These are phyloP conservation scores for Vigna hirtella DNA, from an alignment of 306 rosid genomes.

Conservation along the genomic window DNA sequence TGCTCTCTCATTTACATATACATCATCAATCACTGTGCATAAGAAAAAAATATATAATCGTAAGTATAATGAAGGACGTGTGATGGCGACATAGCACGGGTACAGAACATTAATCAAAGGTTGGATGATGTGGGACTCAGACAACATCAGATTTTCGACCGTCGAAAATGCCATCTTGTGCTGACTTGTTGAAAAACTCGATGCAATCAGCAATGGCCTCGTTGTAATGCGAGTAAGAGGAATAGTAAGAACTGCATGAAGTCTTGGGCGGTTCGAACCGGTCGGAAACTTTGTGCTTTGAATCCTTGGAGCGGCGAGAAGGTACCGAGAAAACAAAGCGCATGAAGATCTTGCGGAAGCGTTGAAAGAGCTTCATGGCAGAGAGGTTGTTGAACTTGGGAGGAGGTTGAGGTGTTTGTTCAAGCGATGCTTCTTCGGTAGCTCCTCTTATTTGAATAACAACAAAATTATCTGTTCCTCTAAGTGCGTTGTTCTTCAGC, in stretches of 20 bases:
- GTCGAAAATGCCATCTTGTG: slow-evolving; percentile 57
- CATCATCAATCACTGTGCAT: neutral
- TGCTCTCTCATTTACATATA: neutral
- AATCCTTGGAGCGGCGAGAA: slow-evolving; percentile 40
- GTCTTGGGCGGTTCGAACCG: slow-evolving; percentile 79
- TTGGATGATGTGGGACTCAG: slow-evolving; percentile 42
- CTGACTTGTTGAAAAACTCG: slow-evolving; percentile 81
- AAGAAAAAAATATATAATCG: neutral
- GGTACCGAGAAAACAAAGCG: slow-evolving; percentile 55
- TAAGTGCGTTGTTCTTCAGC: slow-evolving; percentile 38
- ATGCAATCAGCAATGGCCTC: slow-evolving; percentile 85
- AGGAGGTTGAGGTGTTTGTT: slow-evolving; percentile 1
- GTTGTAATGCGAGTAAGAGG: slow-evolving; percentile 77
- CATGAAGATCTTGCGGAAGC: slow-evolving; percentile 68
- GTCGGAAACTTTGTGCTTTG: slow-evolving; percentile 51
- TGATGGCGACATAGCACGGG: neutral
- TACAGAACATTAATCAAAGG: neutral
- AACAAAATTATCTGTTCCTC: slow-evolving; percentile 42
- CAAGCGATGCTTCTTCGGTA: neutral
- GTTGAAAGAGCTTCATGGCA: slow-evolving; percentile 68
- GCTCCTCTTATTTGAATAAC: slow-evolving; percentile 36
- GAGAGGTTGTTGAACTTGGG: slow-evolving; percentile 53
- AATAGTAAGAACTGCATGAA: slow-evolving; percentile 75
- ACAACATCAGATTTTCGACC: slow-evolving; percentile 54
- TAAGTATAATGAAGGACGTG: neutral